phyloP scores from a whole-genome alignment of 2,329 filamentous ascomycete species.

The Ceratocystis cubensis region DNA sequence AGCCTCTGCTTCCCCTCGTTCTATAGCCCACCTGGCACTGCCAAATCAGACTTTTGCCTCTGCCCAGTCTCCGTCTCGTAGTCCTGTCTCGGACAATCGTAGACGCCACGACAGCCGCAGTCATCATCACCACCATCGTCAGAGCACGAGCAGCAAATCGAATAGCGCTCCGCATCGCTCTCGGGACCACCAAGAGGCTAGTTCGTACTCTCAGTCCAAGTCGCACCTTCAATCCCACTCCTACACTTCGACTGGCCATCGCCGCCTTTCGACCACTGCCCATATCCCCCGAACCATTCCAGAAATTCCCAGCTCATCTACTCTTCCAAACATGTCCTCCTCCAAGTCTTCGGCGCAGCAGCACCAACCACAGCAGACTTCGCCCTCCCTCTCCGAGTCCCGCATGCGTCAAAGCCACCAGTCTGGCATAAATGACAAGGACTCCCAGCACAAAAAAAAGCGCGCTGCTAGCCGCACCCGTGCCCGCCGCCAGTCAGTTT shows the following conservation, averaged over 20 bases:
- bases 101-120: background rate
- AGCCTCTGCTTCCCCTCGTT: background rate
- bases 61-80: background rate
- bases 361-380: background rate
- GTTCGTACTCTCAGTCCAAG: background rate
- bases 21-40: background rate
- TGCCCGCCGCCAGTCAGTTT: background rate
- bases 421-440: background rate
- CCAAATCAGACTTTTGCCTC: background rate
- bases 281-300: background rate
- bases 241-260: background rate
- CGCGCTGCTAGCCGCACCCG: background rate
- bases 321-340: background rate
- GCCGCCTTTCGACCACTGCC: background rate
- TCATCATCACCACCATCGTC: background rate
- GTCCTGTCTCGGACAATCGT: background rate
- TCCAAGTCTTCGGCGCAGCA: background rate
- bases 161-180: background rate
- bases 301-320: background rate
- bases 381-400: background rate
- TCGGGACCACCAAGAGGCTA: background rate
- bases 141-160: no score
- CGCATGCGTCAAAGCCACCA: background rate
- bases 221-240: no score
- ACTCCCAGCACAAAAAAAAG: background rate